Percentiles rank a stretch among this genome's conserved stretches.
phyloP scores from a whole-genome alignment of 495 filamentous ascomycete genomes.

The Pyronema omphalodes region DNA sequence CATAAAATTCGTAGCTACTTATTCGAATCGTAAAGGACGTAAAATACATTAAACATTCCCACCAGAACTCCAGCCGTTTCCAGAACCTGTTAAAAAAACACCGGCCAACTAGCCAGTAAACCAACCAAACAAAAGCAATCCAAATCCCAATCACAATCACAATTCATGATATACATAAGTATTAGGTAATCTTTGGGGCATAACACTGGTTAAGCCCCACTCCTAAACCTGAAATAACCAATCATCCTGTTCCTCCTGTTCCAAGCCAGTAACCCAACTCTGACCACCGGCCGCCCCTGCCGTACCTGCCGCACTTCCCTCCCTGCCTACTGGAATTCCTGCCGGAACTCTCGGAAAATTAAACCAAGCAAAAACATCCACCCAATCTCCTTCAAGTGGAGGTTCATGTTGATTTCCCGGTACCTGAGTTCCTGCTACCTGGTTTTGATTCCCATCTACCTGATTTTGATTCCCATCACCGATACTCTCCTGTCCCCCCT shows the following conservation, averaged over 20 bases:
- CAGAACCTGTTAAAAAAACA: background rate
- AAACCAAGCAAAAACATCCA: conserved; percentile 91
- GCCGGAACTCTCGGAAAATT: conserved; percentile 47
- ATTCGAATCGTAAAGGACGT: too few relatives aligned
- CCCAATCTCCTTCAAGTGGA: conserved; percentile 39
- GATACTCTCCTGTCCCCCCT: too few relatives aligned
- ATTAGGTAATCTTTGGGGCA: too few relatives aligned
- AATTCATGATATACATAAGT: background rate
- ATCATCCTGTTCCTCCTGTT: conserved; percentile 16
- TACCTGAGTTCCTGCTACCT: conserved; percentile 46
- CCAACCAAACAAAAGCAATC: background rate
- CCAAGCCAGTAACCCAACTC: conserved; percentile 5
- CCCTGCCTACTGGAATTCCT: conserved; percentile 7
- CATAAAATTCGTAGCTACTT: too few relatives aligned
- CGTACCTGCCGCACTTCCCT: conserved; percentile 3
- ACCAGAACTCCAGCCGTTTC: background rate
- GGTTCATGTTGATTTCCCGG: background rate
- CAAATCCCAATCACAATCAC: background rate
- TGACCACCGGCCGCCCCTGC: too few relatives aligned
- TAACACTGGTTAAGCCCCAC: background rate
- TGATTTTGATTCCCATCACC: conserved; percentile 10
- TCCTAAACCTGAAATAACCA: conserved; percentile 13
- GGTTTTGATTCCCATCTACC: conserved; percentile 28
- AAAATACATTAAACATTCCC: background rate
- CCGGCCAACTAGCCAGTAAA: too few relatives aligned